Evolutionary conservation across 1,139 yeast species (phyloP).

Genomic region (Waltiozyma sp.): DNA sequence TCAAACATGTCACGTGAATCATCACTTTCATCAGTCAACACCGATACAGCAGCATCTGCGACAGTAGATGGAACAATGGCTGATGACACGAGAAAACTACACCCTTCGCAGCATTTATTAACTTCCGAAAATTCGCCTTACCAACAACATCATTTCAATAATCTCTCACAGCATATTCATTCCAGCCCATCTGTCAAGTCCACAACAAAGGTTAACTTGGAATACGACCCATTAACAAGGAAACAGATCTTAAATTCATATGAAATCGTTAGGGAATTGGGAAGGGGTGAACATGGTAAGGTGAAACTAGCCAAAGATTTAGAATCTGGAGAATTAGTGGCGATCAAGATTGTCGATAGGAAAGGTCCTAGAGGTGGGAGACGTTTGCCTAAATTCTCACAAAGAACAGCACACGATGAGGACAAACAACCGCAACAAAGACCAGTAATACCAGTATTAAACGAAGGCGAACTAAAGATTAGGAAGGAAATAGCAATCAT

Average conservation of each 20-base stretch:
- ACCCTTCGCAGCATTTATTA: neutral
- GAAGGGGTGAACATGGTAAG: conserved; percentile 95
- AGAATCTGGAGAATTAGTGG: conserved; percentile 63
- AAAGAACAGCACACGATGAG: conserved; percentile 14
- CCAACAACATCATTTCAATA: conserved; percentile 10
- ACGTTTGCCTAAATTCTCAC: conserved; percentile 13
- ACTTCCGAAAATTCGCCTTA: too few species aligned
- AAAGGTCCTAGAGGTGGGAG: conserved; percentile 51
- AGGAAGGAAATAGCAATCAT: conserved; percentile 90
- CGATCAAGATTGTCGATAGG: conserved; percentile 86
- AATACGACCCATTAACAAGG: conserved; percentile 80
- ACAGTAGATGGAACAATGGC: conserved; percentile 4
- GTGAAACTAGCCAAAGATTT: conserved; percentile 83
- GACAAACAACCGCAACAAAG: neutral
- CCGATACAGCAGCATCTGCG: neutral
- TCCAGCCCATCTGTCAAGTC: conserved; percentile 52
- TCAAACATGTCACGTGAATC: neutral
- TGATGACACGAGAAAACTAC: neutral
- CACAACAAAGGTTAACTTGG: conserved; percentile 69
- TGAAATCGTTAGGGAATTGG: conserved; percentile 79
- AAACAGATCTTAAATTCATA: conserved; percentile 82
- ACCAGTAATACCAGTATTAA: too few species aligned
- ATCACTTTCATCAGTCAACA: neutral
- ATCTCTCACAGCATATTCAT: conserved; percentile 17
- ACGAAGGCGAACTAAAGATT: conserved; percentile 39